phyloP scores from a whole-genome alignment of 441 rosid genomes.

The Rhodomyrtus psidioides region DNA sequence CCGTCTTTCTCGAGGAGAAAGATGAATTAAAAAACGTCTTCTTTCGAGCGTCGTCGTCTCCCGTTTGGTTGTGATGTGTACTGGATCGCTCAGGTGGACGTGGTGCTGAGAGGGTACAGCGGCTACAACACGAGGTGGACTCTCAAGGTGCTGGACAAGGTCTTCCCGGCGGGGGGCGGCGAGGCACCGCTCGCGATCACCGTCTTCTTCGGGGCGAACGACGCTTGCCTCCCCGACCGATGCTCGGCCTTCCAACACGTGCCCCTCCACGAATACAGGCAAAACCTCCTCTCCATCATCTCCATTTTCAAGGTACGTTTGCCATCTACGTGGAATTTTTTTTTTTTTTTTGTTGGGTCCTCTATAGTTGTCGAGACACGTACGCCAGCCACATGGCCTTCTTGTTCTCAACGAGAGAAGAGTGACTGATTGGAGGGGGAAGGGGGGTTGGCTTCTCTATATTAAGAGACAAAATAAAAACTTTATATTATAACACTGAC shows the following conservation, averaged over 20 bases:
- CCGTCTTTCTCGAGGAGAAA: not conserved
- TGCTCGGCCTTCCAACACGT: constrained; percentile 55
- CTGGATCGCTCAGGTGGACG: constrained; percentile 15
- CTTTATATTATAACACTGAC: not conserved
- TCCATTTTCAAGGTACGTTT: constrained; percentile 38
- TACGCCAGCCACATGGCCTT: not conserved
- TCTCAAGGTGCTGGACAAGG: constrained; percentile 33
- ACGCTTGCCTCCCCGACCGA: constrained; percentile 49
- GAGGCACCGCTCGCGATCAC: constrained; percentile 28
- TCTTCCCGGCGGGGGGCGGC: constrained; percentile 21
- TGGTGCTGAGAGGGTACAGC: constrained; percentile 48
- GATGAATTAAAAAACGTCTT: not conserved
- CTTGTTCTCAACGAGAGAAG: not conserved
- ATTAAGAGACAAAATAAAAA: not conserved
- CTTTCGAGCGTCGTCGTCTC: not conserved
- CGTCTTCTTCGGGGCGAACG: constrained; percentile 58
- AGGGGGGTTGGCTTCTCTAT: not conserved
- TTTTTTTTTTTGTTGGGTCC: not conserved
- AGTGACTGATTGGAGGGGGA: not conserved
- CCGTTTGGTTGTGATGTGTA: not conserved
- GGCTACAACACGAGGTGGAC: constrained; percentile 67
- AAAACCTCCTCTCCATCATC: constrained; percentile 41
- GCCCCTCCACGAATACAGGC: constrained; percentile 44
- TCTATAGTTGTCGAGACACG: not conserved
- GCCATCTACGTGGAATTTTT: not conserved